Evolutionary conservation across 768 basidiomycete species (phyloP), one percentile per base, ranked within the genome.

Genomic region (Lanmaoa pseudosensibilis): DNA sequence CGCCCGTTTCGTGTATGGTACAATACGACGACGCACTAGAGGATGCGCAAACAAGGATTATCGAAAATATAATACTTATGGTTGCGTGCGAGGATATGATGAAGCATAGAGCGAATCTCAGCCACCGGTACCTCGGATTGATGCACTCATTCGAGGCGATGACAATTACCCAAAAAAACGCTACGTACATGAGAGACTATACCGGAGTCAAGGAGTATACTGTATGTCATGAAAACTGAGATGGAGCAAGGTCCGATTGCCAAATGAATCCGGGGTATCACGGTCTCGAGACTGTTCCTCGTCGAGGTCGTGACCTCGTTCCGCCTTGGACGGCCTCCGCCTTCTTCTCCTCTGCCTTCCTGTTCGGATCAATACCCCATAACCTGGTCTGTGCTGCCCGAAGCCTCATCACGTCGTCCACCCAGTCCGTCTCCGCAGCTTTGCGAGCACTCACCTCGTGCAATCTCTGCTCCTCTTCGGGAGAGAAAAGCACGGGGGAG

Each of bases 361-460:
- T 72, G 60, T 70, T 73, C 46, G 63, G 45, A 37, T 69, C 65
- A 12, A 67, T 15, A 18, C 60, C 65, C 60, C 78, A 66, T 57
- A 83, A n/a, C 15, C 82, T 75, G 49, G 77, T 59, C 40, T 72
- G 65, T 13, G 69, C 68, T 46, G 58, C 71, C 44, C 74, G 74
- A 60, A 80, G 65, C 41, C 70, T 73, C 50, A 77, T 74, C 38
- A 88, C 71, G 63, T 88, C 85, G 46, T 79, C 78, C 11, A 90
- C 87, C 87, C 88, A 92, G 60, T 89, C 85, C 6, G 77, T 79
- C 65, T 85, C 80, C 23, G 72, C 68, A 21, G 81, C 70, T 50
- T 84, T 74, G 58, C 69, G 73, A 51, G 73, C 59, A 27, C 83
- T 86, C 34, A 79, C 60, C 19, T 73, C 69, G 61, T 83, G 83